These are phyloP conservation scores for Leptographium flavum DNA, from an alignment of 2,329 filamentous ascomycete genomes.

Conservation along the genomic window DNA sequence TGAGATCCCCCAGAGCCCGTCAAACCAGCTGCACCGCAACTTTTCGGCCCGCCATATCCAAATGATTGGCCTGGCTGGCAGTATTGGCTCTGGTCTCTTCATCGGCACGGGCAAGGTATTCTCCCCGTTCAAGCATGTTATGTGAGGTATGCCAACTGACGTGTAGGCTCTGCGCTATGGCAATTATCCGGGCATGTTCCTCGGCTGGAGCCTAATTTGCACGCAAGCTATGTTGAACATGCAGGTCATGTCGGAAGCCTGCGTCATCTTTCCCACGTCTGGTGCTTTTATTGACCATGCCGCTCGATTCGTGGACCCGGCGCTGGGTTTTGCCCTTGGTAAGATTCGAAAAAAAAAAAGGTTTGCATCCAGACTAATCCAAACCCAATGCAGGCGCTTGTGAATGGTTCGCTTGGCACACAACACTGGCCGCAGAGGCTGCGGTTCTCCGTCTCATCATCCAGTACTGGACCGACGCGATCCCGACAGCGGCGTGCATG, in stretches of 20 bases:
- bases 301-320: conserved; percentile 39
- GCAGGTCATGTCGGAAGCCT: conserved; percentile 7
- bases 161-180: conserved; percentile 39
- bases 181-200: conserved; percentile 35
- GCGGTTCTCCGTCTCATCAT: conserved; percentile 15
- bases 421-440: conserved; percentile 7
- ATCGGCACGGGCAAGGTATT: too few species aligned
- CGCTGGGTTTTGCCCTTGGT: conserved; percentile 41
- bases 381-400: too few species aligned
- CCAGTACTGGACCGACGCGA: conserved; percentile 25
- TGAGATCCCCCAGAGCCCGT: too few species aligned
- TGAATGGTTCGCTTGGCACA: conserved; percentile 29
- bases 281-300: conserved; percentile 41
- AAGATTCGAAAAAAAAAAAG: too few species aligned
- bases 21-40: too few species aligned
- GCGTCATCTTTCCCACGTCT: conserved; percentile 28
- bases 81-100: too few species aligned
- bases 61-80: too few species aligned
- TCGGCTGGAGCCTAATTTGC: conserved; percentile 9
- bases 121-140: too few species aligned
- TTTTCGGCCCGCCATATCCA: too few species aligned
- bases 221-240: conserved; percentile 9
- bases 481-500: conserved; percentile 31
- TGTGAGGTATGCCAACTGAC: too few species aligned
- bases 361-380: too few species aligned